These are phyloP conservation scores for Fusarium siculi DNA, from an alignment of 2,329 filamentous ascomycete genomes.

Conservation along the genomic window DNA sequence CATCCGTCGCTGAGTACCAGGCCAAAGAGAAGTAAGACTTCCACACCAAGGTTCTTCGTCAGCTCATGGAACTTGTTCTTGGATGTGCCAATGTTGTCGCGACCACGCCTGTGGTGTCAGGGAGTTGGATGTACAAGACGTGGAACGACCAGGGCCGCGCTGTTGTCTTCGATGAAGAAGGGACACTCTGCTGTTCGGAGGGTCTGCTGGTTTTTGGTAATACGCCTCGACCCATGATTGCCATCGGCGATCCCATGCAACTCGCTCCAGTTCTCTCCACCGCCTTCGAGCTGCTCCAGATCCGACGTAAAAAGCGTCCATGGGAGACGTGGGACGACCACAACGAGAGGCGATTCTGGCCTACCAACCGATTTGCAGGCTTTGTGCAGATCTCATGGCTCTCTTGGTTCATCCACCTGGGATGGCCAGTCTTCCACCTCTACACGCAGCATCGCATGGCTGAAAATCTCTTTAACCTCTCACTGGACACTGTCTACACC, in stretches of 20 bases:
- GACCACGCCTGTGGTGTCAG: background rate
- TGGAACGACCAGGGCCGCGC: background rate
- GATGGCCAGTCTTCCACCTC: background rate
- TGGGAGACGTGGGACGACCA: background rate
- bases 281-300: background rate
- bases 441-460: slow-evolving; percentile 8
- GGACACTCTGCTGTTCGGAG: background rate
- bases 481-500: background rate
- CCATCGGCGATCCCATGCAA: background rate
- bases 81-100: background rate
- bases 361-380: background rate
- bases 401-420: background rate
- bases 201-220: background rate
- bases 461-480: background rate
- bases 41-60: accelerated
- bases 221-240: background rate
- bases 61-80: background rate
- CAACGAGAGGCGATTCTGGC: accelerated
- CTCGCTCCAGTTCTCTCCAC: background rate
- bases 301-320: accelerated
- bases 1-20: background rate
- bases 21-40: accelerated
- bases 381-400: background rate
- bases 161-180: slow-evolving; percentile 4
- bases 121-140: background rate